Base-by-base conservation (phyloP, 306 rosid genomes). In the Pyrus betulifolia region DNA sequence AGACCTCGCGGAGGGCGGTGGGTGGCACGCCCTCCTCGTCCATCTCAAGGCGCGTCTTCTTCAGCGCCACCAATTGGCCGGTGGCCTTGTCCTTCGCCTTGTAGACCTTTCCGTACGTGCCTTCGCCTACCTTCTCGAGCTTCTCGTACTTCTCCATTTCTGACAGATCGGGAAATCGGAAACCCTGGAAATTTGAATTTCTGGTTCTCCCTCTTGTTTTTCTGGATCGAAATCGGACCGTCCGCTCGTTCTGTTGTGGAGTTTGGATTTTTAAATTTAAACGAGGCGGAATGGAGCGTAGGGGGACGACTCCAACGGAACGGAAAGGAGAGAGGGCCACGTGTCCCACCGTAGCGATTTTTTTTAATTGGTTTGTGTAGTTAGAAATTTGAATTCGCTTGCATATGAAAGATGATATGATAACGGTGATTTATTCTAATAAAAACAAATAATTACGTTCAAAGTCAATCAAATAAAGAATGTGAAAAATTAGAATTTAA, bases 11-110 rank as follows among this genome's bases (percentile, higher is more conserved):
- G 18, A 94, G 97, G 0, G 98, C 97, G 0, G 98, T 94, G 0
- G 98, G 98, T 6, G 98, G 98, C 9, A 94, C 88, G 5, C 98
- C 98, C 38, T 94, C 97, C n/a, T 94, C 98, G 70, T 94, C 98
- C 98, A 94, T 94, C 70, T 94, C 96, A 9, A 94, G 84, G 9
- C 97, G 89, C 0, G 97, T 94, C 83, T 94, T 94, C 82, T 94
- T 94, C 2, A 94, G 85, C 0, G 98, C 98, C 2, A 94, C 98
- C 35, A 94, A 18, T 30, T 92, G 91, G 13, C 98, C 98, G 0
- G 83, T 90, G 13, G 85, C 82, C 42, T 89, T 90, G 80, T 94
- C 97, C 33, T 87, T 85, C 0, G 98, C 98, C 75, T 94, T 94
- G 90, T 94, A 94, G 2, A 94, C 98, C 67, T 94, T 94, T 14